Evolutionary conservation across 1,139 yeast species (phyloP), one percentile per base, ranked within the genome.

Genomic region (Suzukiozyma palmioleophila): DNA sequence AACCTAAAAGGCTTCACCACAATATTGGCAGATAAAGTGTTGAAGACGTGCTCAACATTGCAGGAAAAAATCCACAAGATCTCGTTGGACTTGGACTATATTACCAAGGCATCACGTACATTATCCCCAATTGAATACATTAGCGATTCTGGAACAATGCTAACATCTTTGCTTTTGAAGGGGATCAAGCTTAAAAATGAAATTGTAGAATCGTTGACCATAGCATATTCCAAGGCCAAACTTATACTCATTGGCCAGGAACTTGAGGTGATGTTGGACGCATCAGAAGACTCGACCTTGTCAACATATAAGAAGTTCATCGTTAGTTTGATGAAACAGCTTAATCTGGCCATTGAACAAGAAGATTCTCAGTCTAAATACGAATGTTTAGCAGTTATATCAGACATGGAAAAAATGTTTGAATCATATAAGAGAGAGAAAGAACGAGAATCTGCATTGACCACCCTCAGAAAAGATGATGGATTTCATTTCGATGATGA

Each of bases 401-500:
- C 67, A 43, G 84, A 79, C 50, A 74, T 79, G 65, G 84, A 78
- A 49, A 73, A 75, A 50, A 79, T 79, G 83, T 78, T 77, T 54
- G 80, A 77, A 32, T 70, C 65, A 1, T 69, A 62, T 51, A 69
- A 69, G 47, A 47, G 67, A 33, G 75, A 71, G 39, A 59, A 56
- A 34, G 56, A 59, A 14, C 57, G 53, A 37, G 60, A 57, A 37
- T 47, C 39, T 33, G 36, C 44, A 39, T 48, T 16, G 42, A 47
- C 38, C 41, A 40, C 13, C 39, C 29, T 18, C 39, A 39, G 26
- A 37, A 33, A 26, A 26, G 36, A 33, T 8, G 35, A 38, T 27
- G 36, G 26, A 14, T 36, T 35, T 9, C 26, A 33, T 22, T 24
- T 25, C 43, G 43, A 36, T 26, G 35, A 38, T 35, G 46, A 26